Percentiles rank a stretch among this genome's conserved stretches.
Conservation (phyloP, 345 rosid species). For the Salix purpurea region DNA sequence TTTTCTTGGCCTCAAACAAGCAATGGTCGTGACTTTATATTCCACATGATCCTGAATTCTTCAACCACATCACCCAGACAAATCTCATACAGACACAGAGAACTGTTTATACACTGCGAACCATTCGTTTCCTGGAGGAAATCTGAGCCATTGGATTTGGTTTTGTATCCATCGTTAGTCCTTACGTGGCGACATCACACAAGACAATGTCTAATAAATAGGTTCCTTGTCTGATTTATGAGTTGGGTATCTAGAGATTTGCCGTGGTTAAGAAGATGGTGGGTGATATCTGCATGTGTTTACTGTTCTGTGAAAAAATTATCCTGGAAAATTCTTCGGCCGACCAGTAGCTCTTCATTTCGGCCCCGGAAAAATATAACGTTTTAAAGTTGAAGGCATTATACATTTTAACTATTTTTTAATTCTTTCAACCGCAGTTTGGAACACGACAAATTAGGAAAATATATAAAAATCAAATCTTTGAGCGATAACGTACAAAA, state of each 20-base stretch:
- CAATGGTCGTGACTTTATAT: not conserved
- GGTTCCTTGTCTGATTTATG: not conserved
- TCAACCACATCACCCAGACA: not conserved
- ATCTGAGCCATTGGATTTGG: not conserved
- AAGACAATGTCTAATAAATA: slow-evolving; percentile 20
- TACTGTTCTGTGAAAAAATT: no score
- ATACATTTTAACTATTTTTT: no score
- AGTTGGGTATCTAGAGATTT: not conserved
- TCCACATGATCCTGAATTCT: not conserved
- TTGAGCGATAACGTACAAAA: no score
- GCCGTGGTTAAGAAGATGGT: not conserved
- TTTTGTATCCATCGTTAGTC: not conserved
- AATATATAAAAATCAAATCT: no score
- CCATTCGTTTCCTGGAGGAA: slow-evolving; percentile 7
- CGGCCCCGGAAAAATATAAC: no score
- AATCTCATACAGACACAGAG: not conserved
- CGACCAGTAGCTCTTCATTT: no score
- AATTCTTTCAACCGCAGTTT: no score
- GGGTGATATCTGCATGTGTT: not conserved
- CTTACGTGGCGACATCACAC: not conserved
- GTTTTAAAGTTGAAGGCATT: no score
- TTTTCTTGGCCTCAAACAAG: not conserved
- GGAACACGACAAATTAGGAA: no score
- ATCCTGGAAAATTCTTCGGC: no score
- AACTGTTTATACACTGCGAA: not conserved